These are phyloP conservation scores for Tulasnella sp. DNA, from an alignment of 768 basidiomycete genomes.

Conservation along the genomic window DNA sequence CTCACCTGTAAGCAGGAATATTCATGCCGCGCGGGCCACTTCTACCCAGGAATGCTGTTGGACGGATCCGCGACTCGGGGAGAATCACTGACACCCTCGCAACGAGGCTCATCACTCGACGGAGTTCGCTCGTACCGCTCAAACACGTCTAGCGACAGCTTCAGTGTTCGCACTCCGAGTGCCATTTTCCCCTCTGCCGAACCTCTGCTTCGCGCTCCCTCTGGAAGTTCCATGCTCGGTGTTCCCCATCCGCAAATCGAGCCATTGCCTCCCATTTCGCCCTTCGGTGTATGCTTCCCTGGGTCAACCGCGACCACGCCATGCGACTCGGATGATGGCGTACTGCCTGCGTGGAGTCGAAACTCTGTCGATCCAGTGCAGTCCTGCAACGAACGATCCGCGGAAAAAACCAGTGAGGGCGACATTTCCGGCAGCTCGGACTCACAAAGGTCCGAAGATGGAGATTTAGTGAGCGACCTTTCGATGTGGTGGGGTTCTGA, in stretches of 20 bases:
- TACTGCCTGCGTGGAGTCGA: not conserved
- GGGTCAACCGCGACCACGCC: not conserved
- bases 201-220: not conserved
- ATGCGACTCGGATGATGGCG: not conserved
- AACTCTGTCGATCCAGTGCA: not conserved
- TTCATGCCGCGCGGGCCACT: not conserved
- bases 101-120: not conserved
- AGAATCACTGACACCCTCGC: not conserved
- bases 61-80: not conserved
- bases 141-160: not conserved
- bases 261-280: not conserved
- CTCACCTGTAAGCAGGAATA: not conserved
- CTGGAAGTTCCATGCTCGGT: not conserved
- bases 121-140: not conserved
- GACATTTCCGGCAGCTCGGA: not conserved
- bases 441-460: not conserved
- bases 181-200: not conserved
- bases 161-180: not conserved
- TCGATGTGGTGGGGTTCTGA: constrained; percentile 18
- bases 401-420: not conserved
- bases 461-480: not conserved
- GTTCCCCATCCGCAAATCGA: not conserved
- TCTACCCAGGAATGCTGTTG: not conserved
- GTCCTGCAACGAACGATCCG: not conserved
- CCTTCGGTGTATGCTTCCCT: not conserved